phyloP scores from a whole-genome alignment of 768 basidiomycete genomes.

The Calocybe cyanea region DNA sequence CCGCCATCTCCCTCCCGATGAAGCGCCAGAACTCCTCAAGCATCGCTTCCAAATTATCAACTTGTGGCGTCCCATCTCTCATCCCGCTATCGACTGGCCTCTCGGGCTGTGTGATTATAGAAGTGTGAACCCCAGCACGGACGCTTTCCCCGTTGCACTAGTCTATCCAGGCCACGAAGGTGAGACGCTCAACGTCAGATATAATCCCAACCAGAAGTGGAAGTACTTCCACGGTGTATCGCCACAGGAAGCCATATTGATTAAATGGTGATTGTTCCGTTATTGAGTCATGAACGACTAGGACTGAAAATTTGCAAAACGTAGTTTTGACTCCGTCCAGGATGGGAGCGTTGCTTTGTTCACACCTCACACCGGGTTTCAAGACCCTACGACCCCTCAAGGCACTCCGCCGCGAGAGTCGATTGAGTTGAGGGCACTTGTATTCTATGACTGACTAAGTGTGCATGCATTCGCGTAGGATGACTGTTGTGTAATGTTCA shows the following conservation, averaged over 20 bases:
- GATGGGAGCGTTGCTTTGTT: conserved; percentile 40
- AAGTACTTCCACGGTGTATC: conserved; percentile 45
- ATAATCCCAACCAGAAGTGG: conserved; percentile 48
- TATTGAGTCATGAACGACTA: background rate
- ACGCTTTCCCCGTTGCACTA: conserved; percentile 41
- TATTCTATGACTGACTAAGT: conserved; percentile 50
- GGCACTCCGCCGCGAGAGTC: conserved; percentile 44
- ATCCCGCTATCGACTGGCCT: conserved; percentile 47
- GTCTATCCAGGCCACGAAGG: conserved; percentile 49
- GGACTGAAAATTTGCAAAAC: background rate
- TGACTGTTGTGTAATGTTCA: too few relatives aligned
- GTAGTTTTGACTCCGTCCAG: conserved; percentile 36
- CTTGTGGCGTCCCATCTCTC: conserved; percentile 53
- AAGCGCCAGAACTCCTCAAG: conserved; percentile 39
- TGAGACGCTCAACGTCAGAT: conserved; percentile 45
- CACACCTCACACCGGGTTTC: conserved; percentile 51
- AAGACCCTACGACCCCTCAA: conserved; percentile 40
- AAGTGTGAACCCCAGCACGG: conserved; percentile 36
- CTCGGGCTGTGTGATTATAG: conserved; percentile 49
- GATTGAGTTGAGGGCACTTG: conserved; percentile 49
- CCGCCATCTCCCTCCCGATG: conserved; percentile 44
- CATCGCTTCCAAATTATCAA: conserved; percentile 58
- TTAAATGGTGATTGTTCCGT: conserved; percentile 46
- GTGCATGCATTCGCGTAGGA: too few relatives aligned
- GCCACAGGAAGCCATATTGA: conserved; percentile 45